A percentile compares a stretch with the other conserved stretches of the same genome.
These are phyloP conservation scores for Elsinoe perseae DNA, from an alignment of 2,329 filamentous ascomycete species.

Conservation along the genomic window DNA sequence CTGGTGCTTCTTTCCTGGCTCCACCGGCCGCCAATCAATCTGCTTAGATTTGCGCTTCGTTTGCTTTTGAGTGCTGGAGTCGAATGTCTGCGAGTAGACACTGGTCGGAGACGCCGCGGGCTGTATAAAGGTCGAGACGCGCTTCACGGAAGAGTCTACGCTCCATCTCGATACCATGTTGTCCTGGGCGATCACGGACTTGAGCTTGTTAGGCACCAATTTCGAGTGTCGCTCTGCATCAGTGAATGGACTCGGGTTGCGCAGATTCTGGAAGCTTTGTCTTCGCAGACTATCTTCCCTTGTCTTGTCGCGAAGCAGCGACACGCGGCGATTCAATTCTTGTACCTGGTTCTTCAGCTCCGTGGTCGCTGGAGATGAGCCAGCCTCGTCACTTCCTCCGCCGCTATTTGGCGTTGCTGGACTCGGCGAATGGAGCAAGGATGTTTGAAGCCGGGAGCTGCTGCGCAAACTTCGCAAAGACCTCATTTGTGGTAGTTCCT, in stretches of 20 bases:
- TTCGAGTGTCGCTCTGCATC: slow-evolving; percentile 50
- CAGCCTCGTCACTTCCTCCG: slow-evolving; percentile 42
- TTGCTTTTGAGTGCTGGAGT: neutral
- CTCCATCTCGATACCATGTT: slow-evolving; percentile 4
- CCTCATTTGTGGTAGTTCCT: slow-evolving; percentile 9
- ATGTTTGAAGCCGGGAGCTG: neutral
- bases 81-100: slow-evolving; percentile 1
- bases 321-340: slow-evolving; percentile 77
- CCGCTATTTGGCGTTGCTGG: slow-evolving; percentile 18
- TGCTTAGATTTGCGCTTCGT: neutral
- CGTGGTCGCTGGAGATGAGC: slow-evolving; percentile 64
- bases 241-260: slow-evolving; percentile 71
- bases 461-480: neutral
- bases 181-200: neutral
- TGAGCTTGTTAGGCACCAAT: neutral
- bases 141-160: slow-evolving; percentile 8
- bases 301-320: slow-evolving; percentile 67
- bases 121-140: neutral
- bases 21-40: slow-evolving; percentile 8
- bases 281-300: slow-evolving; percentile 71
- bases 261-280: slow-evolving; percentile 65
- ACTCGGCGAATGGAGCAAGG: neutral
- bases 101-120: neutral
- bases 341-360: slow-evolving; percentile 77
- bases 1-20: neutral